Percentiles rank a stretch among this genome's conserved stretches.
phyloP scores from a whole-genome alignment of 2,329 filamentous ascomycete genomes.

The Fusarium sp. region DNA sequence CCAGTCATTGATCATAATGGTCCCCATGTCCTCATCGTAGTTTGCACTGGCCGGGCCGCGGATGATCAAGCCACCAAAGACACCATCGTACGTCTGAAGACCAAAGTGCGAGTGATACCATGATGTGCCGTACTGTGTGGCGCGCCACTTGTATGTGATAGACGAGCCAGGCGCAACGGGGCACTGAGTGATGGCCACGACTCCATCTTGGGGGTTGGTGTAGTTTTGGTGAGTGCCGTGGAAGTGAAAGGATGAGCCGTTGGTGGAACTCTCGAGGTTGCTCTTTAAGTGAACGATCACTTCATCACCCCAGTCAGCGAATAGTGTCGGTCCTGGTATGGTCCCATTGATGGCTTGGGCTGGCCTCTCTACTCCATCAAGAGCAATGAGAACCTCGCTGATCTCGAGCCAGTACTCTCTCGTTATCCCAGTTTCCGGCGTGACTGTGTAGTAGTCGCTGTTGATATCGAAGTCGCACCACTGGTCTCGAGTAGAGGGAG shows the following conservation, averaged over 20 bases:
- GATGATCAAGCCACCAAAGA: constrained; percentile 71
- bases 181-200: constrained; percentile 62
- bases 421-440: constrained; percentile 62
- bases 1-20: constrained; percentile 70
- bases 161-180: constrained; percentile 63
- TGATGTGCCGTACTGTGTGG: constrained; percentile 65
- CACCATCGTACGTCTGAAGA: constrained; percentile 63
- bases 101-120: constrained; percentile 74
- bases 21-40: constrained; percentile 74
- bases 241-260: constrained; percentile 73
- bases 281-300: constrained; percentile 68
- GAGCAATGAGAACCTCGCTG: constrained; percentile 53
- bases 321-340: constrained; percentile 68
- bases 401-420: constrained; percentile 63
- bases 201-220: constrained; percentile 68
- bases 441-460: constrained; percentile 58
- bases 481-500: constrained; percentile 48
- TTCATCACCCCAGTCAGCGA: constrained; percentile 63
- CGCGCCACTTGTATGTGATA: constrained; percentile 69
- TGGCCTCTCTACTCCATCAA: constrained; percentile 59
- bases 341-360: constrained; percentile 66
- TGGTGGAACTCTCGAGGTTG: constrained; percentile 52
- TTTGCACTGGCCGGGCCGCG: constrained; percentile 69
- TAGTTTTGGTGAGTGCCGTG: constrained; percentile 71
- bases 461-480: constrained; percentile 64